phyloP scores from a whole-genome alignment of 225 moss, liverwort and hornwort genomes.

The Pseudisothecium myosuroides region DNA sequence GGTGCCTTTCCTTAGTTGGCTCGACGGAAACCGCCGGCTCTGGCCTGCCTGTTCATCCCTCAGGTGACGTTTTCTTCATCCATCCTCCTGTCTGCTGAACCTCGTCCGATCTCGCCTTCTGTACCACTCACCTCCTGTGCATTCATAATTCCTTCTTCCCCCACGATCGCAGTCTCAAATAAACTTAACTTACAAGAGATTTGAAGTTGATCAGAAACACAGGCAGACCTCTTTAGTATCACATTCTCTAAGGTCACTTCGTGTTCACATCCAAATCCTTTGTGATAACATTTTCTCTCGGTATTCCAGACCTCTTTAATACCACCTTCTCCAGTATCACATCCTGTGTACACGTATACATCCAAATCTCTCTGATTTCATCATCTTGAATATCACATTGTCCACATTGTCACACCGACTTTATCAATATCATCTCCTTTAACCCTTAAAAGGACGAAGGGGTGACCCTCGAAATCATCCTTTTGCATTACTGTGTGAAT shows the following conservation, averaged over 20 bases:
- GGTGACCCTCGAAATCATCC: too few relatives aligned
- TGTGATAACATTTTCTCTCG: neutral
- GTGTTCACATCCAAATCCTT: neutral
- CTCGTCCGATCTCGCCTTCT: slow-evolving; percentile 17
- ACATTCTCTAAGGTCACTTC: too few relatives aligned
- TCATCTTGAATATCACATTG: neutral
- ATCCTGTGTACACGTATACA: neutral
- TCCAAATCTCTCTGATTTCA: neutral
- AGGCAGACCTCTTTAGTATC: too few relatives aligned
- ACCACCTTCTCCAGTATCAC: neutral
- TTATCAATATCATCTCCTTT: neutral
- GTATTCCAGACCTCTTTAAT: neutral
- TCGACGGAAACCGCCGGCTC: slow-evolving; percentile 24
- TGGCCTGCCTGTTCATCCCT: neutral
- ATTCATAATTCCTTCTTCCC: neutral
- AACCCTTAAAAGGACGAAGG: too few relatives aligned
- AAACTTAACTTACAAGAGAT: neutral
- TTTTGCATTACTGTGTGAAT: too few relatives aligned
- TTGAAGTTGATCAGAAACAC: neutral
- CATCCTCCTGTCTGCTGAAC: neutral
- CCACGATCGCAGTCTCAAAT: too few relatives aligned
- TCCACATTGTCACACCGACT: neutral
- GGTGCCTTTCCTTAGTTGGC: neutral
- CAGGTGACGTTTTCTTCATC: neutral
- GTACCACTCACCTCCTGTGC: neutral